phyloP scores from a whole-genome alignment of 768 basidiomycete species.

The Rhodotorula paludigena region DNA sequence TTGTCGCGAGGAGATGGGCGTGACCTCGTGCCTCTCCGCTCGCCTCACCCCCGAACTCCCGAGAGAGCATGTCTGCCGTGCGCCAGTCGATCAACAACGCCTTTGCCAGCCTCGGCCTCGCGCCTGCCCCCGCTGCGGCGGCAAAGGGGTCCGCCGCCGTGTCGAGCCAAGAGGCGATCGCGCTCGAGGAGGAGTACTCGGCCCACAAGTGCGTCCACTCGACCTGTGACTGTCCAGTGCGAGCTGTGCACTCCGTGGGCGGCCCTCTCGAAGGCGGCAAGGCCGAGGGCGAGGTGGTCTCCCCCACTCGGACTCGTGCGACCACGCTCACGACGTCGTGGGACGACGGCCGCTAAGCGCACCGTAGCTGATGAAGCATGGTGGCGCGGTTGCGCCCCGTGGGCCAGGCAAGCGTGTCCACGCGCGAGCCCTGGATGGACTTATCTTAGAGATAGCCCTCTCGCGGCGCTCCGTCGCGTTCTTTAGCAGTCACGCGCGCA shows the following conservation, averaged over 20 bases:
- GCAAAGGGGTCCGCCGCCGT: not conserved
- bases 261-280: too few species aligned
- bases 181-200: slow-evolving; percentile 71
- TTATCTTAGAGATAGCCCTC: too few species aligned
- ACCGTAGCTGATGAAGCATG: too few species aligned
- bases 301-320: too few species aligned
- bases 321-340: too few species aligned
- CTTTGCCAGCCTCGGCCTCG: slow-evolving; percentile 15
- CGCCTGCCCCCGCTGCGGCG: not conserved
- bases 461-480: not conserved
- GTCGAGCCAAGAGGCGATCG: slow-evolving; percentile 57
- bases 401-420: too few species aligned
- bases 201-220: slow-evolving; percentile 74
- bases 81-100: slow-evolving; percentile 5
- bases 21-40: not conserved
- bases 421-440: too few species aligned
- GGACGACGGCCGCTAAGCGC: too few species aligned
- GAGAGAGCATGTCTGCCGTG: not conserved
- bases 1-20: not conserved
- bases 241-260: too few species aligned
- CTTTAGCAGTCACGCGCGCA: too few species aligned
- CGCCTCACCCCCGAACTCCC: not conserved
- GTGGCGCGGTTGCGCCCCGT: too few species aligned
- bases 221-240: not conserved
- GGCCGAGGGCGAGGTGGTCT: too few species aligned